Evolutionary conservation across 768 basidiomycete genomes (phyloP), one percentile per base, ranked within the genome.

Genomic region (Pleurotus sapidus): DNA sequence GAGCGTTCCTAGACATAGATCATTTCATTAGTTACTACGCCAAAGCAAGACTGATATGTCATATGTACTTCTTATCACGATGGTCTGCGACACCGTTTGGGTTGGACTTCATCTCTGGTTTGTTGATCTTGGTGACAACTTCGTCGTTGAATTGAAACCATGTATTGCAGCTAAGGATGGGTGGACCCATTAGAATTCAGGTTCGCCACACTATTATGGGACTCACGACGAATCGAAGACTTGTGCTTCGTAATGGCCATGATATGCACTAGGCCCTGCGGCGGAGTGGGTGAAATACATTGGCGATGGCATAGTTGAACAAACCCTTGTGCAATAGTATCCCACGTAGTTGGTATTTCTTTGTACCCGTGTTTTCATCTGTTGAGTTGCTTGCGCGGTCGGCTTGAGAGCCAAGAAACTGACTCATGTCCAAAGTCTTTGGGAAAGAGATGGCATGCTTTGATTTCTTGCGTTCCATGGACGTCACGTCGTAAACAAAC

Each of bases 81-180:
- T 69, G 66, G 23, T 67, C 68, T 14, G 60, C 56, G 7, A 64
- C 68, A 49, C 62, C 60, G 47, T 60, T 76, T 65, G 66, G 72
- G 63, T 39, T 64, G 49, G 55, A 53, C n/a, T 60, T 79, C 81
- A 56, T 83, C 78, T 25, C 80, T 3, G 87, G 73, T 24, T 76
- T 71, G 49, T 81, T 74, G 56, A 88, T 83, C 63, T 77, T 81
- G 0, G 85, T 86, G 3, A 96, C 92, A 3, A 72, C 71, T 67
- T 98, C 96, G 66, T 98, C 96, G 63, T 96, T 95, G 72, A 93
- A 98, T 59, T 89, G 86, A 67, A 87, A 95, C 95, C 96, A 98
- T 15, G 86, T 78, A 40, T 79, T 70, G 48, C 78, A 78, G 50
- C 90, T 93, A 56, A 48, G 25, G 49, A 40, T 50, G 45, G 17